Base-by-base conservation (phyloP, 306 rosid genomes). In the Rosa multiflora region DNA sequence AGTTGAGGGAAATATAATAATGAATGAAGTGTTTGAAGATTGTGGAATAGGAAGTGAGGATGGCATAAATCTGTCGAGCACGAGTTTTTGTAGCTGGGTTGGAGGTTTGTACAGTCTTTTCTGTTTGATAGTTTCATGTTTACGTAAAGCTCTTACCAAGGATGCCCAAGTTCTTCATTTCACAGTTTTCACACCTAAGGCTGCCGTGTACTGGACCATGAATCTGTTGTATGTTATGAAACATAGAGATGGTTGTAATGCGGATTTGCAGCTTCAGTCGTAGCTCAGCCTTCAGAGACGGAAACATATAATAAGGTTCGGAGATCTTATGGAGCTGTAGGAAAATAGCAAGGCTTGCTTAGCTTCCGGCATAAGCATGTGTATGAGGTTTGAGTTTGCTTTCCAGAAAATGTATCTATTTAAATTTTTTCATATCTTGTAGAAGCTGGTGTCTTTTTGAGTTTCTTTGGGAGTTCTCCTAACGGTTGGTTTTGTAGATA, bases 21-120 rank as follows among this genome's bases (percentile, higher is more conserved):
- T 12, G 29, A 39, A 29, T 67, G 29, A 70, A 49, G 64, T 20
- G 42, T 55, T 26, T 37, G 63, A 29, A 56, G 67, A 46, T 47
- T 59, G 75, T 44, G 79, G 72, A 5, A 5, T 47, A 52, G 39
- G 74, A 79, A 77, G 52, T 73, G 64, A 52, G 74, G 56, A 80
- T 59, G 20, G 35, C 79, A 76, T 62, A 58, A 72, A 51, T 81
- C 79, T 77, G 82, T 74, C 80, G 79, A 74, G 79, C 70, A 48
- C 15, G 56, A 83, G 80, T 82, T 78, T 85, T 81, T 83, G 86
- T 79, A 82, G 88, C 63, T 80, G 85, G 81, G 83, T 56, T 80
- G 90, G 75, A 86, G 76, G 70, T 62, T 10, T 85, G 79, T 80
- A 87, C 80, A 73, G 82, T 72, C 52, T 61, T 61, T 81, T 79